Percentiles rank a stretch among this genome's conserved stretches.
Evolutionary conservation across 2,329 filamentous ascomycete genomes (phyloP).

Genomic region (Cytospora piceicola): DNA sequence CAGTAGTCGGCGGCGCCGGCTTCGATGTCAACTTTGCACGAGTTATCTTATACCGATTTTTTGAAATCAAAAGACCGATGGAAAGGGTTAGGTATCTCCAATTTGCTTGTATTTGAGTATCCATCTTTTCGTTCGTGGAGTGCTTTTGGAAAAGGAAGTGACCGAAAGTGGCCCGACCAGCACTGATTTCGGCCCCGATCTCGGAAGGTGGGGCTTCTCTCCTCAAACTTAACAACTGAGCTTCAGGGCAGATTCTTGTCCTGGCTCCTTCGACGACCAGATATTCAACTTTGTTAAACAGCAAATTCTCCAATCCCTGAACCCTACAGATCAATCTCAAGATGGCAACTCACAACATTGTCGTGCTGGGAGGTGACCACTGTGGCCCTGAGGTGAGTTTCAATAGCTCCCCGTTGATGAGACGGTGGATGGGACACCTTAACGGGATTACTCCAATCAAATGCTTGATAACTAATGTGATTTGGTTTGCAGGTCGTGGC

Average conservation of each 20-base stretch:
- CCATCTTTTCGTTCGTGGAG: not conserved
- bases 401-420: not conserved
- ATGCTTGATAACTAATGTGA: not conserved
- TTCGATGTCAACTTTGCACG: not conserved
- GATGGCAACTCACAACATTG: conserved; percentile 76
- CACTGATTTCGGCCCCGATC: conserved; percentile 24
- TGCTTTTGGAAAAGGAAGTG: conserved; percentile 3
- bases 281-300: conserved; percentile 8
- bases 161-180: conserved; percentile 17
- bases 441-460: not conserved
- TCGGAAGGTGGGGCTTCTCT: conserved; percentile 27
- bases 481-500: conserved; percentile 67
- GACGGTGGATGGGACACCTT: not conserved
- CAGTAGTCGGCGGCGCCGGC: conserved; percentile 1
- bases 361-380: conserved; percentile 83
- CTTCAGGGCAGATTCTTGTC: not conserved
- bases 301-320: not conserved
- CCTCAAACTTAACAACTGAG: conserved; percentile 7
- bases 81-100: not conserved
- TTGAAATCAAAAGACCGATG: not conserved
- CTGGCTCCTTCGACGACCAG: not conserved
- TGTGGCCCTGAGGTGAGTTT: conserved; percentile 77
- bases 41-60: too few relatives aligned
- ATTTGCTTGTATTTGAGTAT: not conserved
- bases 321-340: conserved; percentile 15